Percentiles rank a stretch among this genome's conserved stretches.
phyloP scores from a whole-genome alignment of 2,329 filamentous ascomycete species.

The Colletotrichum costaricense region DNA sequence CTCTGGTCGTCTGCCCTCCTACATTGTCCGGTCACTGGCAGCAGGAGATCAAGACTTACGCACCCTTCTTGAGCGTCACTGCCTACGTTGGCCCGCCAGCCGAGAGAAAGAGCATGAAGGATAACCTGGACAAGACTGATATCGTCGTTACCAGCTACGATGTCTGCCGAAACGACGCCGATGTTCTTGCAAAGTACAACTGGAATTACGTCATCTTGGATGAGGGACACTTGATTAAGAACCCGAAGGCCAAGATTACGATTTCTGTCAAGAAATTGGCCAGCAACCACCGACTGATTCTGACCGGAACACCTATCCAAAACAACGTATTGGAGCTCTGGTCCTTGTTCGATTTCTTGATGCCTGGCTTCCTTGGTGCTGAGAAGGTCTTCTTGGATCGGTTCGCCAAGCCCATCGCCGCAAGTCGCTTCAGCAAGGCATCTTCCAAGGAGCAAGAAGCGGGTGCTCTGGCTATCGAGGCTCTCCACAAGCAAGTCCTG shows the following conservation, averaged over 20 bases:
- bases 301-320: slow-evolving; percentile 97
- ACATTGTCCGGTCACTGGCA: slow-evolving; percentile 98
- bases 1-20: slow-evolving; percentile 94
- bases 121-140: slow-evolving; percentile 80
- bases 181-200: slow-evolving; percentile 81
- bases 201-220: slow-evolving; percentile 99
- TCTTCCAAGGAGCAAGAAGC: slow-evolving; percentile 99
- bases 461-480: slow-evolving; percentile 94
- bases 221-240: slow-evolving; percentile 98
- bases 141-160: slow-evolving; percentile 98
- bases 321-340: slow-evolving; percentile 97
- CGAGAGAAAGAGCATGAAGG: slow-evolving; percentile 79
- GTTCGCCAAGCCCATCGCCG: slow-evolving; percentile 94
- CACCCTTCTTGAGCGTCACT: slow-evolving; percentile 89
- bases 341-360: slow-evolving; percentile 98
- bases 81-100: slow-evolving; percentile 91
- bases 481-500: slow-evolving; percentile 97
- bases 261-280: slow-evolving; percentile 89
- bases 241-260: slow-evolving; percentile 95
- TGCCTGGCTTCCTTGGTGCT: slow-evolving; percentile 96
- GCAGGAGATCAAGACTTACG: slow-evolving; percentile 95
- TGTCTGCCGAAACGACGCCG: slow-evolving; percentile 95
- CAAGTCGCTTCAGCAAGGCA: slow-evolving; percentile 94
- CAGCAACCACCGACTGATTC: slow-evolving; percentile 94
- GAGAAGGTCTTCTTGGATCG: slow-evolving; percentile 96